Conservation (phyloP, 371 early-diverging fungal species). For the Mucor racemosus region DNA sequence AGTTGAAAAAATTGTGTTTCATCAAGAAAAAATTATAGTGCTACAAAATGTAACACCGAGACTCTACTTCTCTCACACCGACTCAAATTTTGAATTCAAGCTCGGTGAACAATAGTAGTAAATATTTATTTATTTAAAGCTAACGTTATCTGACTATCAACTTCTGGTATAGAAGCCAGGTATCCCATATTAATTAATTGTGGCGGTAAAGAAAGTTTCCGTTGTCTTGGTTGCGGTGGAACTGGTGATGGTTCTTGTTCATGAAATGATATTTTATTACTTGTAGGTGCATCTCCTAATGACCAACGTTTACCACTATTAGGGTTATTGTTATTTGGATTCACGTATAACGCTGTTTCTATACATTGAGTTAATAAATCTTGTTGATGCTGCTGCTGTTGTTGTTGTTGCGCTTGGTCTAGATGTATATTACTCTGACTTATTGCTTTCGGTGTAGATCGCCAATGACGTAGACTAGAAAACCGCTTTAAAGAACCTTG, state of each 20-base stretch:
- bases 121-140: not conserved
- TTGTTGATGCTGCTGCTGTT: conserved; percentile 15
- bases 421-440: not conserved
- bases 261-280: not conserved
- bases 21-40: not conserved
- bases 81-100: no score
- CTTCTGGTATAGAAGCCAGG: conserved; percentile 24
- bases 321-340: not conserved
- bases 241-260: not conserved
- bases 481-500: not conserved
- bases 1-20: not conserved
- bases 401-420: not conserved
- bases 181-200: conserved; percentile 10
- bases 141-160: not conserved
- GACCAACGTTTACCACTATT: conserved; percentile 3
- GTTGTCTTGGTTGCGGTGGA: not conserved
- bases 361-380: conserved; percentile 19
- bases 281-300: not conserved
- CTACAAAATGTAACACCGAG: no score
- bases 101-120: no score
- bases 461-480: conserved; percentile 6
- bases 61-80: not conserved
- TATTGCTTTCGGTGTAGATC: not conserved
- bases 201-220: conserved; percentile 7
- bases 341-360: conserved; percentile 11